Conservation (phyloP, 257 asterid genomes). For the Nicotiana tabacum region DNA sequence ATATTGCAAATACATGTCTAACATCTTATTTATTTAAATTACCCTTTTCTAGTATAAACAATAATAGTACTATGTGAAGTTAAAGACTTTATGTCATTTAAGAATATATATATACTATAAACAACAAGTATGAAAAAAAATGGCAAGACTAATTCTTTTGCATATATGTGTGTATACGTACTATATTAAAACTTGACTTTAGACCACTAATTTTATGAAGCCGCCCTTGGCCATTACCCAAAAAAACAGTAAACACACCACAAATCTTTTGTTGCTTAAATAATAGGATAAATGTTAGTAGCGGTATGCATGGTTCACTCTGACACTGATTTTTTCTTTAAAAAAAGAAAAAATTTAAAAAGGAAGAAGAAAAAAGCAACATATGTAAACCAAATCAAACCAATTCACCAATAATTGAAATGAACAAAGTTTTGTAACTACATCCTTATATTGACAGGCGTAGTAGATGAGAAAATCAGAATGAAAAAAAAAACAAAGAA, state of each 20-base stretch:
- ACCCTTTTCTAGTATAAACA: too few species aligned
- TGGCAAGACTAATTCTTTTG: too few species aligned
- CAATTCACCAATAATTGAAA: background rate
- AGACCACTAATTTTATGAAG: too few species aligned
- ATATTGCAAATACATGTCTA: too few species aligned
- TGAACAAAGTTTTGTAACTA: background rate
- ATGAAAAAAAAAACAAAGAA: background rate
- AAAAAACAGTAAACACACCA: background rate
- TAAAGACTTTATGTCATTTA: too few species aligned
- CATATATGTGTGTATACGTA: too few species aligned
- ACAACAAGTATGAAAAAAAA: too few species aligned
- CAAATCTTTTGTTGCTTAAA: background rate
- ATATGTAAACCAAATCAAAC: background rate
- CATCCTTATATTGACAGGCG: background rate
- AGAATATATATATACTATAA: too few species aligned
- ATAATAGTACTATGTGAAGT: too few species aligned
- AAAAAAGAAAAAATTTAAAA: background rate
- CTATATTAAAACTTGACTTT: too few species aligned
- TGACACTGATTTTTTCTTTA: background rate
- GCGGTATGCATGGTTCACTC: background rate
- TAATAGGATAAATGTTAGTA: background rate
- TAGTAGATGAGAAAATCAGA: background rate
- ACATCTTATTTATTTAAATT: too few species aligned
- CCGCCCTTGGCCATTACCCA: too few species aligned
- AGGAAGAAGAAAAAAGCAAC: background rate